Evolutionary conservation across 768 basidiomycete species (phyloP), one percentile per base, ranked within the genome.

Genomic region (Vararia minispora): DNA sequence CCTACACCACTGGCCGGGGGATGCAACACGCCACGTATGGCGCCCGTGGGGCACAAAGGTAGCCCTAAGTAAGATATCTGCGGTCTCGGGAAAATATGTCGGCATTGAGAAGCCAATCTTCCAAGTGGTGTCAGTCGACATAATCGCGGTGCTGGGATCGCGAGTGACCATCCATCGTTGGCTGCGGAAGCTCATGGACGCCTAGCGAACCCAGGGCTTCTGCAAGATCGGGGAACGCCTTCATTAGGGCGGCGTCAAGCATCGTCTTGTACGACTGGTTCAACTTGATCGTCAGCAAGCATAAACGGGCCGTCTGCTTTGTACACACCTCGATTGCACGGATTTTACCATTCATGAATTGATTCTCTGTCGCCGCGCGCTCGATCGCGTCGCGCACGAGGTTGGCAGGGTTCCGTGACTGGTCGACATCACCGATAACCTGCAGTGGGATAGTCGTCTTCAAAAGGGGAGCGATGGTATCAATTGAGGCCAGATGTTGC

Each of bases 261-360:
- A 71, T 59, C 35, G 57, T 66, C 40, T 74, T 71, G 57, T 88
- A 89, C 16, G 81, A 77, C 84, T 87, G 40, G 35, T 14, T n/a
- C 37, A 37, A 28, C 20, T 18, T 27, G 21, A 34, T 32, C 20
- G 44, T 45, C 16, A 10, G 10, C n/a, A 13, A 27, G 16, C 13
- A 28, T 4, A 11, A 21, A 20, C 23, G 8, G 42, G 18, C 31
- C 30, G 29, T 25, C 42, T 18, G n/a, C 29, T 24, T 22, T 11
- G 21, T n/a, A 49, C 72, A 49, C 45, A 85, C 84, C 39, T 76
- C 71, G 20, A 90, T 71, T 1, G 85, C 87, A 31, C 71, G 68
- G 27, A 90, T 83, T 53, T 89, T 88, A 21, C 83, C 86, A 51
- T 89, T 86, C 80, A 87, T 85, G 47, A 87, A 89, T 52, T 88